These are phyloP conservation scores for Tephrocybe sp. DNA, from an alignment of 768 basidiomycete species.

Conservation along the genomic window DNA sequence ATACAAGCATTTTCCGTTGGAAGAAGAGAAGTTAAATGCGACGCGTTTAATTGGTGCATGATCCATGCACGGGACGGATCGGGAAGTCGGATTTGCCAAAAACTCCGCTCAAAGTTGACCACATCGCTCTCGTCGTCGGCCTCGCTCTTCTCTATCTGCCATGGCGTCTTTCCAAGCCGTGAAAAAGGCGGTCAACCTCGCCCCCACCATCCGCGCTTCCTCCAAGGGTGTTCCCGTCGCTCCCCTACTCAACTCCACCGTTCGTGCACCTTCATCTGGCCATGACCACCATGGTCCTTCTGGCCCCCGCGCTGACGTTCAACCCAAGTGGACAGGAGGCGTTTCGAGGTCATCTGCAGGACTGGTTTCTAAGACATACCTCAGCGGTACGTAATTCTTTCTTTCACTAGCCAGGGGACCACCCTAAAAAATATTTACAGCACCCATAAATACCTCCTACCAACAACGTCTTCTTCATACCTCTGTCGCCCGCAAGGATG, in stretches of 20 bases:
- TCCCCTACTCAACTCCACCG: conserved; percentile 70
- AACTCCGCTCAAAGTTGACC: conserved; percentile 30
- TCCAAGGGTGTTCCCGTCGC: conserved; percentile 79
- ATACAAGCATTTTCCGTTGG: neutral
- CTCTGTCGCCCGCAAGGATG: conserved; percentile 63
- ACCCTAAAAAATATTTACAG: conserved; percentile 29
- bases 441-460: conserved; percentile 50
- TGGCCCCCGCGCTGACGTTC: conserved; percentile 58
- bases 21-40: neutral
- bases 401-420: neutral
- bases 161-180: conserved; percentile 73
- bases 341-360: conserved; percentile 48
- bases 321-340: conserved; percentile 63
- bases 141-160: conserved; percentile 28
- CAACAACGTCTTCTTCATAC: conserved; percentile 78
- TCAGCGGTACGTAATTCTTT: conserved; percentile 49
- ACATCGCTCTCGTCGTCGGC: conserved; percentile 19
- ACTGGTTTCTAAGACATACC: conserved; percentile 62
- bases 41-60: neutral
- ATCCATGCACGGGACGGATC: conserved; percentile 37
- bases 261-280: conserved; percentile 56
- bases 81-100: conserved; percentile 35
- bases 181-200: conserved; percentile 79
- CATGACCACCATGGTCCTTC: conserved; percentile 58
- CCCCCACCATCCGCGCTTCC: conserved; percentile 77